Evolutionary conservation across 2,329 filamentous ascomycete species (phyloP).

Genomic region (Anthostomella pinea): DNA sequence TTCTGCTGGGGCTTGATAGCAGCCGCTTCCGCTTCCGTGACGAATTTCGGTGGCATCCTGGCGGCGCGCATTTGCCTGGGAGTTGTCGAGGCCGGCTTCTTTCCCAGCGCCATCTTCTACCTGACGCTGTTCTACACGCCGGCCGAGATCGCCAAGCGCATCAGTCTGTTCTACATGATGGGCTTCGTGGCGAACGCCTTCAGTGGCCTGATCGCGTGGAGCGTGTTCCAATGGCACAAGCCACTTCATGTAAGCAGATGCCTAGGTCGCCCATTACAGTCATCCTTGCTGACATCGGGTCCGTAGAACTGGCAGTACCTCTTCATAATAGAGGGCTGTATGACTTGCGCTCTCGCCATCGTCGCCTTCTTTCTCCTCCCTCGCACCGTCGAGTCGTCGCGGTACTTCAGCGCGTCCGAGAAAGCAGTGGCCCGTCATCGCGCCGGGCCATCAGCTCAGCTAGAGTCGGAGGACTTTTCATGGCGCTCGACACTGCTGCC

Average conservation of each 20-base stretch:
- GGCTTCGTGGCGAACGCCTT: conserved; percentile 22
- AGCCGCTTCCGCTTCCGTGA: conserved; percentile 19
- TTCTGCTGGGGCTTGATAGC: conserved; percentile 26
- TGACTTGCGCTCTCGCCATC: conserved; percentile 16
- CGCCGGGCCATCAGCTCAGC: conserved; percentile 10
- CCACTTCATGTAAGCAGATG: conserved; percentile 4
- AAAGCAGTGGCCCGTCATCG: conserved; percentile 8
- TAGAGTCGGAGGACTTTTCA: conserved; percentile 9
- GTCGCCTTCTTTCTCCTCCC: conserved; percentile 15
- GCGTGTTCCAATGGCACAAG: conserved; percentile 22
- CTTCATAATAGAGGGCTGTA: conserved; percentile 24
- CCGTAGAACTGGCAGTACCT: conserved; percentile 19
- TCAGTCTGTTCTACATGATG: conserved; percentile 18
- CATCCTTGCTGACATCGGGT: background rate
- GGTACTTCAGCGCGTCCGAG: conserved; percentile 9
- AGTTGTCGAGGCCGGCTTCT: conserved; percentile 26
- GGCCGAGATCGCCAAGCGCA: conserved; percentile 15
- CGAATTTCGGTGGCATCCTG: conserved; percentile 22
- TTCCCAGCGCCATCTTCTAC: conserved; percentile 26
- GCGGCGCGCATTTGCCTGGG: conserved; percentile 24
- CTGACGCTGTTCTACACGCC: conserved; percentile 26
- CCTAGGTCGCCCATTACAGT: no score
- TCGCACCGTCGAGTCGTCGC: conserved; percentile 9
- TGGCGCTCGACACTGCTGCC: conserved; percentile 7
- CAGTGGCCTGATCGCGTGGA: conserved; percentile 22